phyloP scores from a whole-genome alignment of 2,329 filamentous ascomycete species.

The Ceratocystis harringtonii region DNA sequence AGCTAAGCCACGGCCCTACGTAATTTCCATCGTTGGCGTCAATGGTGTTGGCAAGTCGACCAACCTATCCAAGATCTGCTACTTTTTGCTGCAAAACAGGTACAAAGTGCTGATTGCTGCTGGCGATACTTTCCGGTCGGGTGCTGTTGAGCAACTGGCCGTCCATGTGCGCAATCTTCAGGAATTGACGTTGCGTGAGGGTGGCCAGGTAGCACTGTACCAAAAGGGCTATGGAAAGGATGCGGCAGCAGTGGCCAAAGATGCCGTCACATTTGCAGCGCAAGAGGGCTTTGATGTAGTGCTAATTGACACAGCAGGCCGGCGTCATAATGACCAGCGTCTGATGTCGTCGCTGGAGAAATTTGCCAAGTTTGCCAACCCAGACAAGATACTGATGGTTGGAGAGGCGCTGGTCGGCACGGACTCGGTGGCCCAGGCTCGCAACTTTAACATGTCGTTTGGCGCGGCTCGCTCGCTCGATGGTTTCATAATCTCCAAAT shows the following conservation, averaged over 20 bases:
- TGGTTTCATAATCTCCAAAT: conserved; percentile 97
- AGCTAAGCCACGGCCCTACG: conserved; percentile 62
- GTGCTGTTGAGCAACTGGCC: conserved; percentile 89
- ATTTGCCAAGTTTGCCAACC: conserved; percentile 88
- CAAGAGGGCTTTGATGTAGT: conserved; percentile 77
- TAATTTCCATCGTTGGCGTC: conserved; percentile 95
- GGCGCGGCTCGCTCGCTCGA: conserved; percentile 67
- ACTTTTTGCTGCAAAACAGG: conserved; percentile 93
- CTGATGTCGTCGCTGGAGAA: conserved; percentile 96
- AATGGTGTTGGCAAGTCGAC: conserved; percentile 98
- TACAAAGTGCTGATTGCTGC: conserved; percentile 89
- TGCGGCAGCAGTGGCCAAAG: conserved; percentile 85
- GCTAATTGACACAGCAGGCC: conserved; percentile 88
- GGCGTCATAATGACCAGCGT: conserved; percentile 86
- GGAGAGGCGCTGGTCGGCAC: conserved; percentile 78
- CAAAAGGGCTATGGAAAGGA: conserved; percentile 98
- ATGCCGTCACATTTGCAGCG: conserved; percentile 70
- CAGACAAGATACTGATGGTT: conserved; percentile 98
- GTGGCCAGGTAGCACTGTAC: conserved; percentile 75
- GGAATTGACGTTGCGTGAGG: conserved; percentile 73
- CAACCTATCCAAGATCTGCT: conserved; percentile 94
- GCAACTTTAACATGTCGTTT: conserved; percentile 92
- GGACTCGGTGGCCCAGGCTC: conserved; percentile 85
- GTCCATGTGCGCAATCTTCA: conserved; percentile 90
- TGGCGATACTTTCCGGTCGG: conserved; percentile 92